These are phyloP conservation scores for Fusarium sororula DNA, from an alignment of 2,329 filamentous ascomycete species.

Conservation along the genomic window DNA sequence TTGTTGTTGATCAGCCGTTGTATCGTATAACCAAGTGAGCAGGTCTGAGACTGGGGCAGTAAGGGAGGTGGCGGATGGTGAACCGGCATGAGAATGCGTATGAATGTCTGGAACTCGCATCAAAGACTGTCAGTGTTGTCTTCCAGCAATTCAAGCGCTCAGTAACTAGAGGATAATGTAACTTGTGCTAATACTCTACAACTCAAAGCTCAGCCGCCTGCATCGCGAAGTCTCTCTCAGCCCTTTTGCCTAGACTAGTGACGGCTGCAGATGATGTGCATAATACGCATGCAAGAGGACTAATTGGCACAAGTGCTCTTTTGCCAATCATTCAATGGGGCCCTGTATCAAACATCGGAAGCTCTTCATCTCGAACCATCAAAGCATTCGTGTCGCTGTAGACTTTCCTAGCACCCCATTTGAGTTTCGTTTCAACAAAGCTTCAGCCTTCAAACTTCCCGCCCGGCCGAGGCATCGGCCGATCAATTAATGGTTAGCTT, in stretches of 20 bases:
- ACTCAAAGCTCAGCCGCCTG: background rate
- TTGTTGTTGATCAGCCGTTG: background rate
- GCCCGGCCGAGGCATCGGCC: conserved; percentile 16
- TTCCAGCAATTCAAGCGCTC: background rate
- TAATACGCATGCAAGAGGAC: conserved; percentile 5
- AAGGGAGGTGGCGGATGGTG: conserved; percentile 8
- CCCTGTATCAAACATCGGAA: background rate
- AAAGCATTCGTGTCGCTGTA: background rate
- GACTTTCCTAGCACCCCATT: background rate
- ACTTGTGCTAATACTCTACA: background rate
- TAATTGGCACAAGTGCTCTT: background rate
- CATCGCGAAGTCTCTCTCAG: background rate
- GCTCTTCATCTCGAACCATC: background rate
- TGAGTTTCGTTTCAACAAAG: background rate
- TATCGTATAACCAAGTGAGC: background rate
- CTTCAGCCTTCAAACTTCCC: background rate
- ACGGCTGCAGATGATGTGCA: conserved; percentile 25
- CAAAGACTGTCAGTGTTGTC: background rate
- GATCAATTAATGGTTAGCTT: conserved; percentile 15
- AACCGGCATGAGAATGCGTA: background rate
- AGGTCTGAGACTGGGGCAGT: background rate
- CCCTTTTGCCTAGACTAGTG: background rate
- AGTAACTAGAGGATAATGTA: background rate
- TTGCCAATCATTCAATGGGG: background rate
- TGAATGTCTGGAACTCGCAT: background rate